A percentile compares a stretch with the other conserved stretches of the same genome.
These are phyloP conservation scores for Kwoniella sp. DNA, from an alignment of 768 basidiomycete species.

Conservation along the genomic window DNA sequence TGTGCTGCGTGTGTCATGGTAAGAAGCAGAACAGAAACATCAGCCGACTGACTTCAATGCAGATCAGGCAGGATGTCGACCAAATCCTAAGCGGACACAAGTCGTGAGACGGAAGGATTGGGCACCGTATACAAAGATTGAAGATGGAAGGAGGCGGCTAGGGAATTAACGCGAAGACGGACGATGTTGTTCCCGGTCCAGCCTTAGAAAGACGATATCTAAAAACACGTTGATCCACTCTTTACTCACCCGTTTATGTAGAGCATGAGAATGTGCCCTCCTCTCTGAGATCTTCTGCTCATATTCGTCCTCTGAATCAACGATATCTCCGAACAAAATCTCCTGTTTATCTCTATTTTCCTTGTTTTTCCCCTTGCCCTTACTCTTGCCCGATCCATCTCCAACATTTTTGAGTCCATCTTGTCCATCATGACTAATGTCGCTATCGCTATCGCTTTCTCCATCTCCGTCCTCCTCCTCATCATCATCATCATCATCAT, in stretches of 20 bases:
- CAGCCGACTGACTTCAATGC: background rate
- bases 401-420: background rate
- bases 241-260: conserved; percentile 55
- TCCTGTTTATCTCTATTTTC: conserved; percentile 1
- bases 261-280: conserved; percentile 44
- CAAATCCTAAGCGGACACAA: too few species aligned
- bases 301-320: conserved; percentile 18
- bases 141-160: too few species aligned
- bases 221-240: too few species aligned
- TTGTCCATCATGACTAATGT: conserved; percentile 6
- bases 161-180: too few species aligned
- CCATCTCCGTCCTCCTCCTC: conserved; percentile 25
- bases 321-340: conserved; percentile 10
- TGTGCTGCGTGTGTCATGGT: conserved; percentile 58
- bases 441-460: conserved; percentile 9
- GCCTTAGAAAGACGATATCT: too few species aligned
- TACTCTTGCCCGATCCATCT: background rate
- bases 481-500: conserved; percentile 24
- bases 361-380: background rate
- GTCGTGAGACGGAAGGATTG: too few species aligned
- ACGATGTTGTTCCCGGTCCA: too few species aligned
- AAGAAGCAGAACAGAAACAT: conserved; percentile 2
- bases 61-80: too few species aligned
- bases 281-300: conserved; percentile 27
- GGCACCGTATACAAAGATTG: too few species aligned